Percentiles rank a stretch among this genome's conserved stretches.
phyloP scores from a whole-genome alignment of 257 asterid species.

The Solanum medicagineum region DNA sequence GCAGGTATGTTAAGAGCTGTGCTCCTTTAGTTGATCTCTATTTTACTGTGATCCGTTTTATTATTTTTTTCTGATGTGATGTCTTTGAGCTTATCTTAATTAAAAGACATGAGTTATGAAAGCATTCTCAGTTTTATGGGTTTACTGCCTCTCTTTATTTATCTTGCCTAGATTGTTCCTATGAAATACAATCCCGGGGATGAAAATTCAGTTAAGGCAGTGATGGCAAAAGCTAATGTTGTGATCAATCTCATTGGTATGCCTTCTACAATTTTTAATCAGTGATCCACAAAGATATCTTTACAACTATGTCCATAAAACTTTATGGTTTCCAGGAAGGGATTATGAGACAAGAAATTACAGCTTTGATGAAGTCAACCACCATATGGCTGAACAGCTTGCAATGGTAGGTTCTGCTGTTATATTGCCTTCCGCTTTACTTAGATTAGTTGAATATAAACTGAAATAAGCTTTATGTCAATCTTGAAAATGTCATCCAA shows the following conservation, averaged over 20 bases:
- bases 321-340: constrained; percentile 49
- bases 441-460: background rate
- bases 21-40: background rate
- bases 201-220: constrained; percentile 82
- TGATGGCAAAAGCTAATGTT: constrained; percentile 98
- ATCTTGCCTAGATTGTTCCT: constrained; percentile 72
- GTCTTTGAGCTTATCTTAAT: background rate
- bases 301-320: background rate
- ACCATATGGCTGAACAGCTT: constrained; percentile 73
- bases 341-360: constrained; percentile 92
- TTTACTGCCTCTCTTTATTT: background rate
- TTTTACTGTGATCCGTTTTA: background rate
- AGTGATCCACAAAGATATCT: background rate
- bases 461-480: background rate
- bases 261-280: background rate
- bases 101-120: background rate
- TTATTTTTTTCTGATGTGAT: background rate
- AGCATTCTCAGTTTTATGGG: background rate
- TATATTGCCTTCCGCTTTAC: background rate
- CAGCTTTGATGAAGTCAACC: constrained; percentile 91
- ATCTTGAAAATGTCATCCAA: background rate
- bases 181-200: constrained; percentile 92
- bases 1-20: constrained; percentile 40
- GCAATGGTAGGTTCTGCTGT: constrained; percentile 50
- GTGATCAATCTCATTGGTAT: constrained; percentile 95